These are phyloP conservation scores for Takakia lepidozioides DNA, from an alignment of 225 moss, liverwort and hornwort genomes.

Conservation along the genomic window DNA sequence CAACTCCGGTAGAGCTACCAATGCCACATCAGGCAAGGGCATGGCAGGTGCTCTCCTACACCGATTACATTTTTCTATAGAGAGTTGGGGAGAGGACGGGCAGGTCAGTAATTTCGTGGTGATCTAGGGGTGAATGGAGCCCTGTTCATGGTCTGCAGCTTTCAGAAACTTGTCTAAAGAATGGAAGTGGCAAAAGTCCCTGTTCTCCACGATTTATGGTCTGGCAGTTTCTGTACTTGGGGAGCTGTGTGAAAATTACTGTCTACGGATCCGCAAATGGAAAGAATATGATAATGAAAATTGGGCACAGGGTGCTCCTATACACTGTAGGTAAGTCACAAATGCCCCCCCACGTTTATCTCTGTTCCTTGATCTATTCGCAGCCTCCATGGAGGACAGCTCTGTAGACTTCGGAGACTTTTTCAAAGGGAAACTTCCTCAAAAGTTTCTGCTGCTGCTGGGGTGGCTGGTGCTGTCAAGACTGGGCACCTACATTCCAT, in stretches of 20 bases:
- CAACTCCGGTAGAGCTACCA: conserved; percentile 16
- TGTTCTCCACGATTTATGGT: background rate
- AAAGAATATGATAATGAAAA: background rate
- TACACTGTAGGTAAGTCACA: too few relatives aligned
- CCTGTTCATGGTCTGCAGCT: background rate
- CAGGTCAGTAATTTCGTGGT: too few relatives aligned
- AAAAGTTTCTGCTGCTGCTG: conserved; percentile 71
- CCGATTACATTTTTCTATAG: too few relatives aligned
- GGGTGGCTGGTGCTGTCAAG: conserved; percentile 76
- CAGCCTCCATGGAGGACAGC: conserved; percentile 84
- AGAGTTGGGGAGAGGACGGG: too few relatives aligned
- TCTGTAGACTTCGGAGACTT: conserved; percentile 85
- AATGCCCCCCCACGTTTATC: too few relatives aligned
- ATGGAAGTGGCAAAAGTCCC: too few relatives aligned
- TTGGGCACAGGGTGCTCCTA: too few relatives aligned
- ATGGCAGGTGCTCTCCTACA: conserved; percentile 39
- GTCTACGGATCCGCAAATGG: too few relatives aligned
- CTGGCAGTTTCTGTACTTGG: background rate
- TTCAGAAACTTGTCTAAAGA: too few relatives aligned
- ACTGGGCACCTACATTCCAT: conserved; percentile 84
- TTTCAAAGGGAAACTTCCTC: conserved; percentile 81
- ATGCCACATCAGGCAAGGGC: conserved; percentile 25
- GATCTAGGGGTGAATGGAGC: too few relatives aligned
- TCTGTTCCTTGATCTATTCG: conserved; percentile 1
- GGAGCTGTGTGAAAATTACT: background rate